phyloP scores from a whole-genome alignment of 1,284 basidiomycete genomes.

The Stygiomarasmius scandens region DNA sequence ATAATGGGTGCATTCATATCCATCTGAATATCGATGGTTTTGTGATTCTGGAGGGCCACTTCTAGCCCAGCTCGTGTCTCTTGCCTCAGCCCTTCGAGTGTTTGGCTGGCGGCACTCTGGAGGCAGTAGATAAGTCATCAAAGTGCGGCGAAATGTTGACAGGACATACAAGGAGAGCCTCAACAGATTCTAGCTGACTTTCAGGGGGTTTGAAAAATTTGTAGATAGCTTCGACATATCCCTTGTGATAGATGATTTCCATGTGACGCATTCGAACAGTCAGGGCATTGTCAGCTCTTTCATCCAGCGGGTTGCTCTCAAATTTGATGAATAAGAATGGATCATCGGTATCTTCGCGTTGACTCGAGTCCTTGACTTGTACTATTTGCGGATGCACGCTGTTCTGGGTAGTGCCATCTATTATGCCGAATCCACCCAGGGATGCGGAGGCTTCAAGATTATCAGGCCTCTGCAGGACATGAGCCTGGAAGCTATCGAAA shows the following conservation, averaged over 20 bases:
- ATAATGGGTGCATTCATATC: slow-evolving; percentile 98
- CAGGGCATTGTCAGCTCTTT: slow-evolving; percentile 90
- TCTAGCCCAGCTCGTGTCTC: slow-evolving; percentile 96
- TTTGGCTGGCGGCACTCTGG: slow-evolving; percentile 91
- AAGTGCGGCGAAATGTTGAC: background rate
- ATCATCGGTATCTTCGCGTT: slow-evolving; percentile 42
- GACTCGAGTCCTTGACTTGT: slow-evolving; percentile 68
- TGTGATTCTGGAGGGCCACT: slow-evolving; percentile 90
- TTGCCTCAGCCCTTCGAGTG: slow-evolving; percentile 92
- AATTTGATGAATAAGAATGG: slow-evolving; percentile 95
- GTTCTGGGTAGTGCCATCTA: slow-evolving; percentile 86
- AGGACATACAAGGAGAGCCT: slow-evolving; percentile 74
- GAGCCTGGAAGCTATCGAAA: slow-evolving; percentile 88
- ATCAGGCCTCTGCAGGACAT: slow-evolving; percentile 84
- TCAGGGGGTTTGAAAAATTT: slow-evolving; percentile 95
- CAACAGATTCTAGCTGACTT: slow-evolving; percentile 95
- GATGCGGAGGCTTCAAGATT: slow-evolving; percentile 83
- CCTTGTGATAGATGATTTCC: slow-evolving; percentile 97
- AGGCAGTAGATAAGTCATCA: slow-evolving; percentile 13
- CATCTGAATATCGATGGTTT: slow-evolving; percentile 94
- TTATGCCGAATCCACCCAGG: slow-evolving; percentile 87
- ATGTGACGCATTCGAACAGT: slow-evolving; percentile 93
- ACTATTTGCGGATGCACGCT: slow-evolving; percentile 94
- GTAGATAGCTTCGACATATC: slow-evolving; percentile 92
- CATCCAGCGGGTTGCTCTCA: slow-evolving; percentile 93